These are phyloP conservation scores for Scytalidium lignicola DNA, from an alignment of 2,329 filamentous ascomycete species.

Conservation along the genomic window DNA sequence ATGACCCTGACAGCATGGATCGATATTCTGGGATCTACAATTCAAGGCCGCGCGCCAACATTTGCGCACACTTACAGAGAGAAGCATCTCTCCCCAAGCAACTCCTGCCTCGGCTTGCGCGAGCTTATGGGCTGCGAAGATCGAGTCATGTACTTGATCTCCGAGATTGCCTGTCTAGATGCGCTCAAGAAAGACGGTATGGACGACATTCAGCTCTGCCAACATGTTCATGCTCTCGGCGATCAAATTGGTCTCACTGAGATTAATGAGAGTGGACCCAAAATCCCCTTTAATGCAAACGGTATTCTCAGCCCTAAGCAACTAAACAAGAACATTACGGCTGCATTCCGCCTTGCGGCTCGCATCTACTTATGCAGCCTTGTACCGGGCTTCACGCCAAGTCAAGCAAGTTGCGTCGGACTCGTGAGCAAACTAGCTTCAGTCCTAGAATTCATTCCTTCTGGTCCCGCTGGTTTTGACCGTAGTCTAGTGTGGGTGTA, in stretches of 20 bases:
- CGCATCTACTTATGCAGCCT: constrained; percentile 96
- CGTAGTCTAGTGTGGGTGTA: constrained; percentile 91
- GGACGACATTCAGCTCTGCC: constrained; percentile 80
- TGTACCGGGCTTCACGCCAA: constrained; percentile 79
- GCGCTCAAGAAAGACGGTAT: constrained; percentile 78
- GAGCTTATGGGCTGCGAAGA: constrained; percentile 98
- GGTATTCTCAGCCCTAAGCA: constrained; percentile 77
- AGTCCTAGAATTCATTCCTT: constrained; percentile 76
- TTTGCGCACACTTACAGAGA: constrained; percentile 96
- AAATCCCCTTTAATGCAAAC: constrained; percentile 59
- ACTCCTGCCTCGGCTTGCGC: constrained; percentile 65
- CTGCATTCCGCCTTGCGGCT: constrained; percentile 84
- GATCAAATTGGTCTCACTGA: constrained; percentile 83
- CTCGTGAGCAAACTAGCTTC: constrained; percentile 74
- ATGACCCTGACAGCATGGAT: constrained; percentile 95
- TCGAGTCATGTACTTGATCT: constrained; percentile 95
- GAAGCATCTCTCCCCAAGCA: constrained; percentile 71
- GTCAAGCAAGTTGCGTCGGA: constrained; percentile 66
- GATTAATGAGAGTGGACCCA: constrained; percentile 50
- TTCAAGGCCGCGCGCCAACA: constrained; percentile 77
- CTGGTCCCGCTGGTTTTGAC: constrained; percentile 78
- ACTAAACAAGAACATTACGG: constrained; percentile 81
- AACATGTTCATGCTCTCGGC: constrained; percentile 83
- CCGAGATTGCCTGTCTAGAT: constrained; percentile 93
- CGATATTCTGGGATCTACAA: constrained; percentile 91